phyloP scores from a whole-genome alignment of 306 rosid species.

The Phaseolus lunatus region DNA sequence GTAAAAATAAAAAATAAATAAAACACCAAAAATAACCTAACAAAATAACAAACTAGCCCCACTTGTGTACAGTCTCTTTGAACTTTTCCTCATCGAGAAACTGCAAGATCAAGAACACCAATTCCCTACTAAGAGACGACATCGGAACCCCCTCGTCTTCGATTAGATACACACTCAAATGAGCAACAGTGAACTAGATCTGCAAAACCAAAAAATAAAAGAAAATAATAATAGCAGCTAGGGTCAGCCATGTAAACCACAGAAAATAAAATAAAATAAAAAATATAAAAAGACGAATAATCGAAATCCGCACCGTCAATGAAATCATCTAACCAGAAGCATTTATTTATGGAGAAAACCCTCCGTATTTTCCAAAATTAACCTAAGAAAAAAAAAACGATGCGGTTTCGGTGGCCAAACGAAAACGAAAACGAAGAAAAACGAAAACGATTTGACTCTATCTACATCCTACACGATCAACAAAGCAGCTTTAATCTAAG shows the following conservation, averaged over 20 bases:
- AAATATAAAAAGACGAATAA: neutral
- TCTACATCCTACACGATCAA: constrained; percentile 51
- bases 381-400: constrained; percentile 41
- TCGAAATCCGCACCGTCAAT: constrained; percentile 49
- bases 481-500: constrained; percentile 75
- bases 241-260: constrained; percentile 42
- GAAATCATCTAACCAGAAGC: constrained; percentile 51
- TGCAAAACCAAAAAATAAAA: constrained; percentile 50
- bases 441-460: constrained; percentile 48
- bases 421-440: constrained; percentile 40
- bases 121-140: constrained; percentile 98
- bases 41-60: constrained; percentile 52
- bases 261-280: constrained; percentile 16
- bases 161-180: constrained; percentile 56
- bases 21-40: constrained; percentile 22
- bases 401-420: constrained; percentile 41
- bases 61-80: constrained; percentile 99
- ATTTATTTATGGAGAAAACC: constrained; percentile 50
- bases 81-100: constrained; percentile 98
- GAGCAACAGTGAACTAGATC: constrained; percentile 72
- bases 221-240: constrained; percentile 11
- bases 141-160: constrained; percentile 61
- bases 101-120: constrained; percentile 99
- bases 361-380: constrained; percentile 42
- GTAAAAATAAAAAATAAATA: constrained; percentile 24